Conservation (phyloP, 2,329 filamentous ascomycete genomes). For the Xylariaceae sp. region DNA sequence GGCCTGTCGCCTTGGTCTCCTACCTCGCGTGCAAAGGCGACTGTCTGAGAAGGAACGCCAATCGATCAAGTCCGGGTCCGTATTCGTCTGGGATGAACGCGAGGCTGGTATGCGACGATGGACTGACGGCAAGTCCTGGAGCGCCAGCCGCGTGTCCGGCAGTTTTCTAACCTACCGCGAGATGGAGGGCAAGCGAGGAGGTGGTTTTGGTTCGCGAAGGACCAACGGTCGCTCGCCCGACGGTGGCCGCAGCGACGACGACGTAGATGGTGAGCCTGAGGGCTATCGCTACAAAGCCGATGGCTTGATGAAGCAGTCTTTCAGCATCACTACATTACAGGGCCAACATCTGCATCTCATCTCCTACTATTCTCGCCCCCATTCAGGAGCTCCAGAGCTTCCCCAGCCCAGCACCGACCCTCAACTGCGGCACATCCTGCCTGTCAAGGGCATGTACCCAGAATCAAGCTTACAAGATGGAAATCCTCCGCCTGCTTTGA, state of each 20-base stretch:
- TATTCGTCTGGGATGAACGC: conserved; percentile 99
- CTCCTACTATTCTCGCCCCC: conserved; percentile 87
- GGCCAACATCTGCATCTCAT: conserved; percentile 93
- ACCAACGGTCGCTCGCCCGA: conserved; percentile 75
- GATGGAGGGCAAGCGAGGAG: conserved; percentile 97
- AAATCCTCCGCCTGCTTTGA: conserved; percentile 76
- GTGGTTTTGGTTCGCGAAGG: conserved; percentile 61
- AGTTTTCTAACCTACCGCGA: conserved; percentile 97
- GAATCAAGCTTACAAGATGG: conserved; percentile 89
- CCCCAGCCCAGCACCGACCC: conserved; percentile 80
- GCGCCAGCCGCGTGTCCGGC: conserved; percentile 91
- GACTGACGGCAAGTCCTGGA: conserved; percentile 99
- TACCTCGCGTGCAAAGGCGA: conserved; percentile 87
- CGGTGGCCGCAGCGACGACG: conserved; percentile 78
- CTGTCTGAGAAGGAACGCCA: conserved; percentile 96
- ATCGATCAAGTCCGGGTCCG: conserved; percentile 91
- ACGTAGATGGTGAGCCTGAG: conserved; percentile 80
- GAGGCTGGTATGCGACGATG: conserved; percentile 97
- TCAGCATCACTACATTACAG: conserved; percentile 91
- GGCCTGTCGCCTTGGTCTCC: conserved; percentile 81
- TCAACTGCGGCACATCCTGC: conserved; percentile 73
- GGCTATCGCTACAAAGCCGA: conserved; percentile 94
- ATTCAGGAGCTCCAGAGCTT: conserved; percentile 67
- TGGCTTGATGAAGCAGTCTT: conserved; percentile 98
- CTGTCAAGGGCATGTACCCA: conserved; percentile 92